Evolutionary conservation across 441 rosid genomes (phyloP).

Genomic region (Euphorbia schlechtendalii): DNA sequence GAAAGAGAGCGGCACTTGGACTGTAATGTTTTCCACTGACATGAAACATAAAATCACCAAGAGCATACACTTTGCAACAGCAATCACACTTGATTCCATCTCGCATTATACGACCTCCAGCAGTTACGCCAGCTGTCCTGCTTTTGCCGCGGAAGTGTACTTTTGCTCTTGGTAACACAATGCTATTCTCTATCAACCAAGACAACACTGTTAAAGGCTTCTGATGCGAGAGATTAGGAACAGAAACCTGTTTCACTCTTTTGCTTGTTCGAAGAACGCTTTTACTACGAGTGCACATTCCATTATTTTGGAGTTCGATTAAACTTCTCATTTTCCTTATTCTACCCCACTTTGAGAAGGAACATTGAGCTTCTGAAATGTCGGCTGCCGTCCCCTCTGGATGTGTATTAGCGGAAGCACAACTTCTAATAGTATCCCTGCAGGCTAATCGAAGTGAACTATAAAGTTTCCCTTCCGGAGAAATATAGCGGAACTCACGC

Average conservation of each 20-base stretch:
- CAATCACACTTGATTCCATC: slow-evolving; percentile 67
- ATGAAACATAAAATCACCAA: slow-evolving; percentile 52
- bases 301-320: slow-evolving; percentile 10
- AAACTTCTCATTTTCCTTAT: slow-evolving; percentile 20
- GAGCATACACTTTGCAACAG: slow-evolving; percentile 42
- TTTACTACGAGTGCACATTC: slow-evolving; percentile 10
- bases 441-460: slow-evolving; percentile 45
- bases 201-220: slow-evolving; percentile 54
- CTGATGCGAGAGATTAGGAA: slow-evolving; percentile 28
- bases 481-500: slow-evolving; percentile 20
- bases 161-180: slow-evolving; percentile 53
- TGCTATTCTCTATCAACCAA: slow-evolving; percentile 67
- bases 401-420: slow-evolving; percentile 15
- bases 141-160: slow-evolving; percentile 34
- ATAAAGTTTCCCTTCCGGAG: slow-evolving; percentile 37
- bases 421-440: slow-evolving; percentile 19
- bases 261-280: slow-evolving; percentile 39
- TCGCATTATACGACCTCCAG: slow-evolving; percentile 38
- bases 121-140: slow-evolving; percentile 24
- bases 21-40: slow-evolving; percentile 31
- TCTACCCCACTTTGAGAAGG: slow-evolving; percentile 19
- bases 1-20: slow-evolving; percentile 47
- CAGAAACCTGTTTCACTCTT: slow-evolving; percentile 37
- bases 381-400: slow-evolving; percentile 24
- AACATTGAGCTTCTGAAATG: slow-evolving; percentile 18